Evolutionary conservation across 371 early-diverging fungal genomes (phyloP).

Genomic region (Massospora cicadina): DNA sequence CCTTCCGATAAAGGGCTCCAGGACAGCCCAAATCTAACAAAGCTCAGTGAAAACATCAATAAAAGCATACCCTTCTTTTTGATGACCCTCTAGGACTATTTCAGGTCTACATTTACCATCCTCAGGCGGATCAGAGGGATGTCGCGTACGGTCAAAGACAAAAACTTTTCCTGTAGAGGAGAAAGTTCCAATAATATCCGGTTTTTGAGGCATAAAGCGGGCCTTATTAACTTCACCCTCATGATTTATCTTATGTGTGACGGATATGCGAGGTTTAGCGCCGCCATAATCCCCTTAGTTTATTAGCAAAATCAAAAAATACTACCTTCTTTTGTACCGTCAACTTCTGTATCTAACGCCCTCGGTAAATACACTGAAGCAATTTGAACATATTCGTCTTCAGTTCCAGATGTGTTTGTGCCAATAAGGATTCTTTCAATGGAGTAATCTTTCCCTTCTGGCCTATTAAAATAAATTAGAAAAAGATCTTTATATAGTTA

Average conservation of each 20-base stretch:
- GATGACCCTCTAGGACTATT: constrained; percentile 72
- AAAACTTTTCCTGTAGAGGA: constrained; percentile 77
- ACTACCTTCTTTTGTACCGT: neutral
- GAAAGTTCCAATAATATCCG: constrained; percentile 88
- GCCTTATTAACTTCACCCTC: constrained; percentile 93
- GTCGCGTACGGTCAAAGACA: constrained; percentile 94
- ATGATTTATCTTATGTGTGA: constrained; percentile 76
- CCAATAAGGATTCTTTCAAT: constrained; percentile 76
- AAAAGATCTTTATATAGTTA: neutral
- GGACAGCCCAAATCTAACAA: constrained; percentile 41
- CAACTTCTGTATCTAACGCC: constrained; percentile 16
- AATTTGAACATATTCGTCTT: constrained; percentile 86
- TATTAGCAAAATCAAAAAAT: neutral
- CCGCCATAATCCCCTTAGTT: constrained; percentile 48
- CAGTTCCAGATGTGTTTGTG: constrained; percentile 92
- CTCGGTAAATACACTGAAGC: constrained; percentile 74
- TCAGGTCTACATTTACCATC: constrained; percentile 71
- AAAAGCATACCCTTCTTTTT: constrained; percentile 67
- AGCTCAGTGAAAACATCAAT: neutral
- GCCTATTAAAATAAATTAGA: constrained; percentile 24
- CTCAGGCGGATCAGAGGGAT: constrained; percentile 52
- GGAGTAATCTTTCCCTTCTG: constrained; percentile 78
- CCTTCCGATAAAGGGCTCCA: constrained; percentile 48
- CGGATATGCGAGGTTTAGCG: constrained; percentile 61
- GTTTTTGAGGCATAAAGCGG: constrained; percentile 83